A percentile compares a stretch with the other conserved stretches of the same genome.
Evolutionary conservation across 306 rosid genomes (phyloP).

Genomic region (Glycine tomentella): DNA sequence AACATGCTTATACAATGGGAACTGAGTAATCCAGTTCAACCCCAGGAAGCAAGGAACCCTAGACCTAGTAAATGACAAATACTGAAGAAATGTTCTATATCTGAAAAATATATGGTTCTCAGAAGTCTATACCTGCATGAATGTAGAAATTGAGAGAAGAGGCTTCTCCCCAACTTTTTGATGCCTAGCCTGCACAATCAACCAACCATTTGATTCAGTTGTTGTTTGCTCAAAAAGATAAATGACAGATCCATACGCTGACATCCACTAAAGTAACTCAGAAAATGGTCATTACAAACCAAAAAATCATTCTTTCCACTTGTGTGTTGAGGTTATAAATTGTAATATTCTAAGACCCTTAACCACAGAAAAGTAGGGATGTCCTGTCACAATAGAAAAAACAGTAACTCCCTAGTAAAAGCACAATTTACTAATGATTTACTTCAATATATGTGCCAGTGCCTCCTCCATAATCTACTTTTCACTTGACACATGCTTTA

Average conservation of each 20-base stretch:
- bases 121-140: constrained; percentile 67
- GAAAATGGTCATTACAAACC: constrained; percentile 36
- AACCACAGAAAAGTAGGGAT: background rate
- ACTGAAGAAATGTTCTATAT: background rate
- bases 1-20: constrained; percentile 13
- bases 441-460: background rate
- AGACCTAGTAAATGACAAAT: constrained; percentile 23
- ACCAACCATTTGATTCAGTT: constrained; percentile 19
- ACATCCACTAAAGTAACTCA: constrained; percentile 11
- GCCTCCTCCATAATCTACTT: constrained; percentile 13
- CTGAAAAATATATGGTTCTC: too few species aligned
- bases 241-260: constrained; percentile 13
- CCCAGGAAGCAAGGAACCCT: constrained; percentile 29
- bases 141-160: constrained; percentile 87
- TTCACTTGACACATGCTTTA: constrained; percentile 33
- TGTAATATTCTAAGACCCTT: constrained; percentile 23
- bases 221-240: constrained; percentile 10
- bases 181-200: constrained; percentile 86
- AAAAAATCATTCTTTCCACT: constrained; percentile 3
- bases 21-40: constrained; percentile 28
- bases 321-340: background rate
- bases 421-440: background rate
- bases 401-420: background rate
- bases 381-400: constrained; percentile 20
- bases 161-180: constrained; percentile 99